These are phyloP conservation scores for Rhytidiadelphus loreus DNA, from an alignment of 225 moss, liverwort and hornwort genomes.

Conservation along the genomic window DNA sequence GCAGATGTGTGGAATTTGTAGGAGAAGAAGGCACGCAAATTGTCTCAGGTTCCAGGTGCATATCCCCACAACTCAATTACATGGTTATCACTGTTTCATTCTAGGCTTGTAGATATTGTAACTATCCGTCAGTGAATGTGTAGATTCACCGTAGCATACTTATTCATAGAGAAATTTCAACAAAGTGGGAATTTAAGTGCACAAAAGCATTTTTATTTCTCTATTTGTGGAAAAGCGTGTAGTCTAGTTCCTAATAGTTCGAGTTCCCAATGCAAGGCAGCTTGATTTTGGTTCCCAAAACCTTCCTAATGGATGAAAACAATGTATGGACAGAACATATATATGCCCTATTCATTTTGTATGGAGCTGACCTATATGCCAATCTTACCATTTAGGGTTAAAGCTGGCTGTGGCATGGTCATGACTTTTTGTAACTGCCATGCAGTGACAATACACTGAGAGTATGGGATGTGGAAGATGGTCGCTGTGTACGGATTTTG, in stretches of 20 bases:
- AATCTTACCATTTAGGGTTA: background rate
- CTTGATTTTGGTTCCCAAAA: background rate
- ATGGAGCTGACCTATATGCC: background rate
- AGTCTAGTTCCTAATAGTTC: background rate
- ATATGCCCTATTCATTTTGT: background rate
- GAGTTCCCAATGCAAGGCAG: background rate
- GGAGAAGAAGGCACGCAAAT: constrained; percentile 84
- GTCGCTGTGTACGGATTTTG: constrained; percentile 58
- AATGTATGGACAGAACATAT: background rate
- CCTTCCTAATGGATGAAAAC: background rate
- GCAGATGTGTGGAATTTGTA: constrained; percentile 94
- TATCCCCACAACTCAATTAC: background rate
- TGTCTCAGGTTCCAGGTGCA: constrained; percentile 80
- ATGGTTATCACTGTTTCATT: background rate
- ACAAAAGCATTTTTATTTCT: background rate
- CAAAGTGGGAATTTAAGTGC: background rate
- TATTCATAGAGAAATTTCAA: background rate
- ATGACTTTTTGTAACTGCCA: background rate
- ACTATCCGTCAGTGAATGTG: background rate
- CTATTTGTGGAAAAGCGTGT: background rate
- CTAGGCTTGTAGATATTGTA: background rate
- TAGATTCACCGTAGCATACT: background rate
- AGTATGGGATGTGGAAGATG: constrained; percentile 88
- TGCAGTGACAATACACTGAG: constrained; percentile 77
- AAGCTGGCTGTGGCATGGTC: background rate